Evolutionary conservation across 768 basidiomycete genomes (phyloP).

Genomic region (Leccinellum albellum): DNA sequence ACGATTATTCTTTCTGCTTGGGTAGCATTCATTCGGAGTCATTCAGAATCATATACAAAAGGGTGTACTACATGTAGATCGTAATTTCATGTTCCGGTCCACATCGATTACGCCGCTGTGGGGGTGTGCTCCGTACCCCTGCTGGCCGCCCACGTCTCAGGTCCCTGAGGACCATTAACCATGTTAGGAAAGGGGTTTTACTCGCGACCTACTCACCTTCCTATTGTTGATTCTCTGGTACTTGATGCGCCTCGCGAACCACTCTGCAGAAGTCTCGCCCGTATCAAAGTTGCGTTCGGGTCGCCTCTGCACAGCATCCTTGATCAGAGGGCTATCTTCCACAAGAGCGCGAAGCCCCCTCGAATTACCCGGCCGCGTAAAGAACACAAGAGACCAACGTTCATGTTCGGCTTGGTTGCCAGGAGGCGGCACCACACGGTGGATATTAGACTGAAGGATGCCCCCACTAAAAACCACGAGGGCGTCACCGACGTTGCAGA

Average conservation of each 20-base stretch:
- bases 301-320: constrained; percentile 35
- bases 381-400: constrained; percentile 68
- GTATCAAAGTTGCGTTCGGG: constrained; percentile 38
- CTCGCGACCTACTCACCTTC: constrained; percentile 29
- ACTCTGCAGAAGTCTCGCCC: constrained; percentile 36
- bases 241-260: constrained; percentile 40
- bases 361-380: constrained; percentile 58
- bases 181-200: not conserved
- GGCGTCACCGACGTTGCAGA: constrained; percentile 64
- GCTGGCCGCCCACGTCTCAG: constrained; percentile 30
- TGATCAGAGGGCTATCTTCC: constrained; percentile 49
- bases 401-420: constrained; percentile 48
- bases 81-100: not conserved
- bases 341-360: constrained; percentile 48
- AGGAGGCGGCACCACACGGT: constrained; percentile 63
- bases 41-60: not conserved
- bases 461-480: constrained; percentile 61
- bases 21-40: not conserved
- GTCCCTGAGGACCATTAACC: constrained; percentile 18
- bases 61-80: not conserved
- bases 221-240: constrained; percentile 41
- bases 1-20: not conserved
- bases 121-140: constrained; percentile 30
- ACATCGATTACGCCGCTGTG: constrained; percentile 8
- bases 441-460: constrained; percentile 59